Percentiles rank a stretch among this genome's conserved stretches.
Evolutionary conservation across 148 eudicot species (phyloP).

Genomic region (Fagopyrum esculentum): DNA sequence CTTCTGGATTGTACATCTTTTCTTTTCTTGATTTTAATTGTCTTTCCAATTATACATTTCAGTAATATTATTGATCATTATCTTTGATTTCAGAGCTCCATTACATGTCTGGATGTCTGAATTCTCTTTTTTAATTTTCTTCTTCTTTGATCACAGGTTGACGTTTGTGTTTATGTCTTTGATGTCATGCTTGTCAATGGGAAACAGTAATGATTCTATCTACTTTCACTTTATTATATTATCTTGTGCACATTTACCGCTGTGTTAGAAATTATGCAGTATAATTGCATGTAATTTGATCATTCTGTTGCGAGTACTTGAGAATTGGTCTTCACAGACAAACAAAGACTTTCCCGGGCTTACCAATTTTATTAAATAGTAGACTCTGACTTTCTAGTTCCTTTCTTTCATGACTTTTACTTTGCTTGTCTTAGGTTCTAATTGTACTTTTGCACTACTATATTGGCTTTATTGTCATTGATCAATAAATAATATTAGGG

Average conservation of each 20-base stretch:
- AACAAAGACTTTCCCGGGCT: background rate
- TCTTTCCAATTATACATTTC: background rate
- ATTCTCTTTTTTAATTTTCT: conserved; percentile 6
- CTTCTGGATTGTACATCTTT: background rate
- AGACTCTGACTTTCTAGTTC: background rate
- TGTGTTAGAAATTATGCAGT: background rate
- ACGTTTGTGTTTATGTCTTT: conserved; percentile 70
- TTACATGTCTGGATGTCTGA: background rate
- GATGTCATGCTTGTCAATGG: conserved; percentile 90
- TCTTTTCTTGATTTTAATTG: background rate
- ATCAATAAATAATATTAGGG: background rate
- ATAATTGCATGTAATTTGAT: background rate
- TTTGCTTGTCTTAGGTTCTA: background rate
- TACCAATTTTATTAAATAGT: background rate
- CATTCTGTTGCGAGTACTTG: background rate
- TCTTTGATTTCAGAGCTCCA: background rate
- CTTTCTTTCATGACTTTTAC: background rate
- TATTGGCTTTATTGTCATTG: background rate
- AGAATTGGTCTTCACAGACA: background rate
- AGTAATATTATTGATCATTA: background rate
- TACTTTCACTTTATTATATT: conserved; percentile 11
- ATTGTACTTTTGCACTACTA: conserved; percentile 3
- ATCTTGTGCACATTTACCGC: background rate
- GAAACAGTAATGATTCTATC: conserved; percentile 64
- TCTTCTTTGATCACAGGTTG: conserved; percentile 62